Evolutionary conservation across 2,329 filamentous ascomycete species (phyloP).

Genomic region (Drechslerella stenobrocha): DNA sequence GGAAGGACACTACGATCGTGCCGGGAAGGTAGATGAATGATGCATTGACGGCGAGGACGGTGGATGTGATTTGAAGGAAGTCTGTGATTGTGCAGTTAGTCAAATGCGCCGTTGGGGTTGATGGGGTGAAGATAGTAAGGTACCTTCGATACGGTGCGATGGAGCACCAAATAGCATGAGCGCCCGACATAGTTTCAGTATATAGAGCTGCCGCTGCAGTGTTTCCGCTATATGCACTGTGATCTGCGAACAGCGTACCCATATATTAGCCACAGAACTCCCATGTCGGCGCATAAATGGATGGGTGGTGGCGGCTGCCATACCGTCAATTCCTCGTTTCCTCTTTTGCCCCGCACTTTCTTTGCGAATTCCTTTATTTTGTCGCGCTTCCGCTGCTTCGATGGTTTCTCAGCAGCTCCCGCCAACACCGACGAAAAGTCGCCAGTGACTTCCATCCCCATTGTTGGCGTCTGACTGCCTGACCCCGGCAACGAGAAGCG

Average conservation of each 20-base stretch:
- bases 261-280: conserved; percentile 3
- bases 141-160: conserved; percentile 47
- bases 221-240: conserved; percentile 69
- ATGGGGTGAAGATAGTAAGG: neutral
- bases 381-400: conserved; percentile 35
- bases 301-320: neutral
- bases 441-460: conserved; percentile 34
- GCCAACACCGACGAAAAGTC: conserved; percentile 32
- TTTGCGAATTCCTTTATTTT: conserved; percentile 30
- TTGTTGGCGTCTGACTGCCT: conserved; percentile 26
- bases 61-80: conserved; percentile 85
- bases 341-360: conserved; percentile 19
- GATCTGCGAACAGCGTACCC: conserved; percentile 56
- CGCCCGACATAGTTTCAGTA: conserved; percentile 79
- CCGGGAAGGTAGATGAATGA: conserved; percentile 89
- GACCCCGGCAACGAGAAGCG: conserved; percentile 23
- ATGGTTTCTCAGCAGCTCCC: conserved; percentile 12
- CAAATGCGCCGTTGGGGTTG: conserved; percentile 74
- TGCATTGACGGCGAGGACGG: conserved; percentile 83
- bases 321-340: conserved; percentile 39
- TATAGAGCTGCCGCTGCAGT: conserved; percentile 78
- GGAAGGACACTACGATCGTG: conserved; percentile 93
- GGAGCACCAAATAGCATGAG: conserved; percentile 79
- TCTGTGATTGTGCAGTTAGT: conserved; percentile 56
- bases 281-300: too few species aligned